These are phyloP conservation scores for Fagopyrum esculentum DNA, from an alignment of 148 eudicot genomes.

Conservation along the genomic window DNA sequence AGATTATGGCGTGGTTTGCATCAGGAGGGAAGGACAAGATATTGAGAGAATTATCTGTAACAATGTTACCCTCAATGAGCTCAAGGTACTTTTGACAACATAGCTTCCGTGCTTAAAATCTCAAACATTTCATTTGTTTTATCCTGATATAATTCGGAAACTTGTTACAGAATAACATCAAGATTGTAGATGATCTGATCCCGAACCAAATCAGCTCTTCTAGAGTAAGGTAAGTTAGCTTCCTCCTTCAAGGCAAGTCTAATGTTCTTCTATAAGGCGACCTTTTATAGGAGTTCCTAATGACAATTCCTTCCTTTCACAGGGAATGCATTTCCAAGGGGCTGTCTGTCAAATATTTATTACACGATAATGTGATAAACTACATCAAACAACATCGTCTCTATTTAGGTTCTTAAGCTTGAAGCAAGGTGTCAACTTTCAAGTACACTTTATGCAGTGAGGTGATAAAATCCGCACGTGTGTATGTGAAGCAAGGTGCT, in stretches of 20 bases:
- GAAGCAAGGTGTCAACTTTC: no score
- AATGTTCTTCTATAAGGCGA: not conserved
- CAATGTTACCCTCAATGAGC: conserved; percentile 48
- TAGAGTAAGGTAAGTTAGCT: conserved; percentile 52
- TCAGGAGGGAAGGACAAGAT: conserved; percentile 81
- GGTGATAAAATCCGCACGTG: no score
- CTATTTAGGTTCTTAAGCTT: conserved; percentile 17
- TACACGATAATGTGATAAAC: conserved; percentile 64
- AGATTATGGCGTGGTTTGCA: conserved; percentile 91
- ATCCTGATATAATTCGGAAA: not conserved
- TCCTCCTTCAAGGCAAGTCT: not conserved
- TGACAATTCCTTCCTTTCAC: conserved; percentile 9
- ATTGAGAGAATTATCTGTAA: conserved; percentile 45
- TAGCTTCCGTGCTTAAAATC: not conserved
- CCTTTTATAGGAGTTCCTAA: not conserved
- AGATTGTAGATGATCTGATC: conserved; percentile 73
- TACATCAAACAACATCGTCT: conserved; percentile 53
- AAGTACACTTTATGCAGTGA: no score
- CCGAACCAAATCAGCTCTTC: conserved; percentile 88
- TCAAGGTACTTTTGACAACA: conserved; percentile 41
- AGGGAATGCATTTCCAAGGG: conserved; percentile 77
- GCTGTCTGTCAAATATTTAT: conserved; percentile 66
- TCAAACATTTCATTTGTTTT: not conserved
- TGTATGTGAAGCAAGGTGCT: no score
- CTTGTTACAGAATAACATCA: conserved; percentile 57